phyloP scores from a whole-genome alignment of 2,329 filamentous ascomycete species.

The Colletotrichum sp. region DNA sequence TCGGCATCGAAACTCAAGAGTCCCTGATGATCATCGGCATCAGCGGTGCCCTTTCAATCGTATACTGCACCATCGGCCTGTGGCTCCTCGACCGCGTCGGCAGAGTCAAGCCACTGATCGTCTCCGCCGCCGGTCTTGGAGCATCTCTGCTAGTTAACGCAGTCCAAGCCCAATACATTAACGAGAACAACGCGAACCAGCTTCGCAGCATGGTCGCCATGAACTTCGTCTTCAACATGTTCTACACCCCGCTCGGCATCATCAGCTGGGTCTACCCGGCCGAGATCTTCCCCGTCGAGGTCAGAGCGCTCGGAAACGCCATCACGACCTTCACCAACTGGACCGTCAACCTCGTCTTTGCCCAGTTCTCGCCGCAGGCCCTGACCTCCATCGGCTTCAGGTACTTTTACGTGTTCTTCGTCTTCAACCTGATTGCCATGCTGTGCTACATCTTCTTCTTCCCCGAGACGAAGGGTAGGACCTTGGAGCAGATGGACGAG shows the following conservation, averaged over 20 bases:
- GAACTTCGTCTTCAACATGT: constrained; percentile 37
- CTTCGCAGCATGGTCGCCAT: constrained; percentile 34
- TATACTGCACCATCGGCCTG: constrained; percentile 52
- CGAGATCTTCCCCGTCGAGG: constrained; percentile 43
- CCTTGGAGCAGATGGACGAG: constrained; percentile 39
- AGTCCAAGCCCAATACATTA: constrained; percentile 29
- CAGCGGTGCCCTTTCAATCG: constrained; percentile 51
- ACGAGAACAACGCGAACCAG: constrained; percentile 26
- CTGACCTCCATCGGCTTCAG: constrained; percentile 45
- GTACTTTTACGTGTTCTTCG: constrained; percentile 43
- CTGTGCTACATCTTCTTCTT: constrained; percentile 31
- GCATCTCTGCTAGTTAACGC: constrained; percentile 30
- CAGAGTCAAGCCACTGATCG: constrained; percentile 52
- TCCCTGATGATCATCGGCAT: constrained; percentile 57
- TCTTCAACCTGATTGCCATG: constrained; percentile 27
- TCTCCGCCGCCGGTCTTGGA: constrained; percentile 33
- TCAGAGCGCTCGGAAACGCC: constrained; percentile 31
- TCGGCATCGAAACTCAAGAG: constrained; percentile 46
- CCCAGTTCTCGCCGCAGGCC: constrained; percentile 52
- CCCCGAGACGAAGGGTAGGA: constrained; percentile 36
- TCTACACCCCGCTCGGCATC: constrained; percentile 42
- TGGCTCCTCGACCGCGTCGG: constrained; percentile 49
- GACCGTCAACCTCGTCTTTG: constrained; percentile 45
- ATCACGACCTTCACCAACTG: constrained; percentile 34
- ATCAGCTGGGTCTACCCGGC: constrained; percentile 44